Conservation (phyloP, 805 yeast species). For the Zygoascus biomembranicola region DNA sequence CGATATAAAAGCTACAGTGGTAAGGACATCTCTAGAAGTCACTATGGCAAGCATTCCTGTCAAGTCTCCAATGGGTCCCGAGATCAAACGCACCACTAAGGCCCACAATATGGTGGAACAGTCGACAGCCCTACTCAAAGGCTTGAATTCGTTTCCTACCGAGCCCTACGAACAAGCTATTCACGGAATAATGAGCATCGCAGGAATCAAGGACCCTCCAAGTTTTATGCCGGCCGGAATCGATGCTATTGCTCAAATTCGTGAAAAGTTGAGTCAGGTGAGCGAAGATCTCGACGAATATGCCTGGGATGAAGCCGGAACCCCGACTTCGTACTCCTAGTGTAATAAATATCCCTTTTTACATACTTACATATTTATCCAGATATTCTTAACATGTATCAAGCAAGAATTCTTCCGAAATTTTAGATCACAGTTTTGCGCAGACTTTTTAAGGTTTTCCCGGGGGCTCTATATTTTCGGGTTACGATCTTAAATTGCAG, state of each 20-base stretch:
- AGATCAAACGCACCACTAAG: background rate
- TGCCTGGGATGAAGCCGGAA: background rate
- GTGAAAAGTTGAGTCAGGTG: conserved; percentile 21
- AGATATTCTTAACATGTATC: no score
- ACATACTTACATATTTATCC: no score
- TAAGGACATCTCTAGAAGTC: conserved; percentile 24
- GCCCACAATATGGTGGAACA: conserved; percentile 8
- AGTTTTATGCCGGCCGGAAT: conserved; percentile 23
- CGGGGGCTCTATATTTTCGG: no score
- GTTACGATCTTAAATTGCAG: no score
- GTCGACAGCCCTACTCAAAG: conserved; percentile 12
- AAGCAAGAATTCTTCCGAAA: no score
- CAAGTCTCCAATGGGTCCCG: conserved; percentile 4
- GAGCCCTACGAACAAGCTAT: conserved; percentile 18
- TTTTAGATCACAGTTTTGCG: no score
- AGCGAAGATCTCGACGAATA: conserved; percentile 27
- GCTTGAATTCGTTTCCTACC: conserved; percentile 16
- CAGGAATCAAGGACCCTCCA: conserved; percentile 28
- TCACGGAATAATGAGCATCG: conserved; percentile 20
- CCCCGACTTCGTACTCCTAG: no score
- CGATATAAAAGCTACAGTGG: conserved; percentile 23
- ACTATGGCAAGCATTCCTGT: conserved; percentile 15
- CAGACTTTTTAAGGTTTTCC: no score
- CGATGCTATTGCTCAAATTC: conserved; percentile 24
- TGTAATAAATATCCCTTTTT: no score